Evolutionary conservation across 1,139 yeast species (phyloP), one percentile per base, ranked within the genome.

Genomic region (Zygosaccharomyces pseudobailii): DNA sequence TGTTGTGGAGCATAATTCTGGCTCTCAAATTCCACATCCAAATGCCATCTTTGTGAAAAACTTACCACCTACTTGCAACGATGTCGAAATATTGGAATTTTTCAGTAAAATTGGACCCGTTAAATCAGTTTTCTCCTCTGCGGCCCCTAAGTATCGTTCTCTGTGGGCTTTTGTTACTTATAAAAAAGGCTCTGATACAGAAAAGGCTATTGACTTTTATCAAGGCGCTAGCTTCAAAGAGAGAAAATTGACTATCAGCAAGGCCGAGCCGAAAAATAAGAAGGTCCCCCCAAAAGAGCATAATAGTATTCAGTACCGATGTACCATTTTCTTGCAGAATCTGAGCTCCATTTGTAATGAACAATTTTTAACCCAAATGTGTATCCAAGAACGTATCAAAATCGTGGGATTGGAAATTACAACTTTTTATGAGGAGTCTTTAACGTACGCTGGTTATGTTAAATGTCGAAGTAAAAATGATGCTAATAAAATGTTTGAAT

Each of bases 101-200:
- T 72, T 75, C 45, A 65, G 69, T 25, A 64, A 65, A 10, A 67
- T 67, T 52, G 79, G 80, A 2, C 67, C 70, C 5, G 68, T 76
- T 3, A 61, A 62, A 30, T 71, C 75, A 3, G 67, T 75, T 3
- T 68, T 65, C 42, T 61, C 72, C 8, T 67, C 75, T 24, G 63
- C 63, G 22, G 73, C 70, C 13, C 59, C 65, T 0, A 62, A 58
- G 38, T 68, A 57, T 45, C 66, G 68, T 24, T 73, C 77, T 2
- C 52, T 72, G 20, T 75, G 79, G 79, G 74, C 76, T 3, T 65
- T 75, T 42, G 65, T 75, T 6, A 74, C 76, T 0, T 68, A 70
- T 58, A 69, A 70, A 37, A 62, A 62, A 33, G 59, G 62, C 6
- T 40, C 48, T 5, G 69, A 68, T 47, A 65, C 68, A 1, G 42